These are phyloP conservation scores for Pichia sp. DNA, from an alignment of 1,139 yeast genomes.

Conservation along the genomic window DNA sequence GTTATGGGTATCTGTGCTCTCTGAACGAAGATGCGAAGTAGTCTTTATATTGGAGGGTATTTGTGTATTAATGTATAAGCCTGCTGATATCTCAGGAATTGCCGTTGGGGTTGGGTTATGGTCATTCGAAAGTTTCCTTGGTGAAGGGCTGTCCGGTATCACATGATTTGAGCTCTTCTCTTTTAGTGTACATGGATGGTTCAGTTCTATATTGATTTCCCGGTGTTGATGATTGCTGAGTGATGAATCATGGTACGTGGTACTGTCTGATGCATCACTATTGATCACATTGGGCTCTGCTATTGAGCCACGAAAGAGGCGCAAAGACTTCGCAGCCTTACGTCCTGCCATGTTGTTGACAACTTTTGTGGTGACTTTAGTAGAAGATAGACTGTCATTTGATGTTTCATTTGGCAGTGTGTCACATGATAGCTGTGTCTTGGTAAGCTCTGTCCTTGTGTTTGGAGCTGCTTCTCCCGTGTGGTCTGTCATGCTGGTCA, in stretches of 20 bases:
- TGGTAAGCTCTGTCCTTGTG: background rate
- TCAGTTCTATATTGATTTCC: slow-evolving; percentile 1
- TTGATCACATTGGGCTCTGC: slow-evolving; percentile 3
- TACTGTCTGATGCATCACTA: background rate
- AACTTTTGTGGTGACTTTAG: slow-evolving; percentile 14
- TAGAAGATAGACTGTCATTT: slow-evolving; percentile 9
- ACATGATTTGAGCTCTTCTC: background rate
- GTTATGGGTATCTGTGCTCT: background rate
- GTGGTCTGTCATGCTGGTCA: background rate
- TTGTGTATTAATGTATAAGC: background rate
- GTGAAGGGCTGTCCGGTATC: background rate
- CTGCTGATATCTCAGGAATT: slow-evolving; percentile 4
- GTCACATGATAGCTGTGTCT: background rate
- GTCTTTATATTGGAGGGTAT: background rate
- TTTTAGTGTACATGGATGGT: slow-evolving; percentile 4
- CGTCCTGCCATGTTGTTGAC: slow-evolving; percentile 34
- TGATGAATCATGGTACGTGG: background rate
- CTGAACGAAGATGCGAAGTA: background rate
- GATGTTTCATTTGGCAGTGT: background rate
- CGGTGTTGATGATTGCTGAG: background rate
- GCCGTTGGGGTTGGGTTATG: background rate
- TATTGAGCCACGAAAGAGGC: slow-evolving; percentile 30
- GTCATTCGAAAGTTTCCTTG: slow-evolving; percentile 1
- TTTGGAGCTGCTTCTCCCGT: background rate
- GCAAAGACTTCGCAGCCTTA: slow-evolving; percentile 38